Evolutionary conservation across 306 rosid genomes (phyloP).

Genomic region (Acacia confusa): DNA sequence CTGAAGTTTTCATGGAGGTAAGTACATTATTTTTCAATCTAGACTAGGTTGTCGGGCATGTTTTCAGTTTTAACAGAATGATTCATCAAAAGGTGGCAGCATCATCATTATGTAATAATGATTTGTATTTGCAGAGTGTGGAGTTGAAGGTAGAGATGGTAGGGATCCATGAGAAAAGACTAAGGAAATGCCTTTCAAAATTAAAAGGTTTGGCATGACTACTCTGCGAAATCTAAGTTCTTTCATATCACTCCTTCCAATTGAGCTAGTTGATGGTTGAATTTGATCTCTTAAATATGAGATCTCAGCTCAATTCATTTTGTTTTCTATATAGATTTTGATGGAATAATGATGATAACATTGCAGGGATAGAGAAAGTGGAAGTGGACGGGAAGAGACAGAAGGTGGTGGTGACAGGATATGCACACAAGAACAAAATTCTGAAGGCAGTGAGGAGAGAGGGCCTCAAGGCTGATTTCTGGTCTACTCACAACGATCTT

Average conservation of each 20-base stretch:
- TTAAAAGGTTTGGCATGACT: conserved; percentile 49
- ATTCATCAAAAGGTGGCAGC: neutral
- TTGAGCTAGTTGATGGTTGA: no score
- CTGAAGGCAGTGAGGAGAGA: conserved; percentile 84
- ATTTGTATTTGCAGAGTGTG: conserved; percentile 52
- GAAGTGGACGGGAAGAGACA: conserved; percentile 76
- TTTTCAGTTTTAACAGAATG: neutral
- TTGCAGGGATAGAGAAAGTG: conserved; percentile 82
- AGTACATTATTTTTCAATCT: neutral
- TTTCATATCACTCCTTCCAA: neutral
- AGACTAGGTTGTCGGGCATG: neutral
- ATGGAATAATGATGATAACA: neutral
- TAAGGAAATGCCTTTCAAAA: conserved; percentile 80
- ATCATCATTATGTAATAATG: neutral
- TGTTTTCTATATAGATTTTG: no score
- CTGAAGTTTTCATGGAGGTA: neutral
- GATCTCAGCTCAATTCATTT: no score
- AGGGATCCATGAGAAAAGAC: conserved; percentile 81
- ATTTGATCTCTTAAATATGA: no score
- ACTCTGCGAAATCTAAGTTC: neutral
- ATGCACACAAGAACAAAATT: conserved; percentile 75
- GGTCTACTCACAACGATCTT: conserved; percentile 83
- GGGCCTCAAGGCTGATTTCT: conserved; percentile 90
- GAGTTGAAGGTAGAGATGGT: conserved; percentile 95
- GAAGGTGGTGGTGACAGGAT: conserved; percentile 76